Evolutionary conservation across 768 basidiomycete genomes (phyloP).

Genomic region (Xerocomellus amylosporus): DNA sequence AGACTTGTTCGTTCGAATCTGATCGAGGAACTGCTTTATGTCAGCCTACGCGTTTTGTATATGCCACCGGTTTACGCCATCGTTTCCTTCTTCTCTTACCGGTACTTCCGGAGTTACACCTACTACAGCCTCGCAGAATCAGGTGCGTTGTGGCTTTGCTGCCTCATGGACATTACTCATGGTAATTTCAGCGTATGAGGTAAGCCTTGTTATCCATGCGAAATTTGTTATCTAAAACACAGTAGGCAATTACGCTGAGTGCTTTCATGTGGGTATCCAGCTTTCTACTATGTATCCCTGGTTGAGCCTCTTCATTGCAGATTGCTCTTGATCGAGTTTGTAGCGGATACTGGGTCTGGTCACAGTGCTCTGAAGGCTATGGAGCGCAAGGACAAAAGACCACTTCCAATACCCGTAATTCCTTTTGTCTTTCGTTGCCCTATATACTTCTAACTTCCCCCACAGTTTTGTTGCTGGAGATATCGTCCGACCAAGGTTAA

Average conservation of each 20-base stretch:
- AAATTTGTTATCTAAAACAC: constrained; percentile 16
- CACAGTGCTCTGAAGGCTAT: constrained; percentile 68
- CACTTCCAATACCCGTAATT: constrained; percentile 66
- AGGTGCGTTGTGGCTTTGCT: constrained; percentile 34
- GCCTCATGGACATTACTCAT: constrained; percentile 27
- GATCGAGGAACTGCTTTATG: neutral
- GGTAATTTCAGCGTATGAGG: constrained; percentile 59
- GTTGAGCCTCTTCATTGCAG: constrained; percentile 35
- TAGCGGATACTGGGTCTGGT: constrained; percentile 64
- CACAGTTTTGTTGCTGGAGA: constrained; percentile 76
- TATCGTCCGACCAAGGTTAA: constrained; percentile 76
- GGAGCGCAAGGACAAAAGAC: constrained; percentile 72
- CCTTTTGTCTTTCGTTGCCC: neutral
- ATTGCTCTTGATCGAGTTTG: constrained; percentile 80
- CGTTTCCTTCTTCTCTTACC: constrained; percentile 83
- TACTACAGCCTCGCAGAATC: constrained; percentile 54
- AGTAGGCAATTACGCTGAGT: constrained; percentile 74
- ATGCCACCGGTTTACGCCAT: constrained; percentile 83
- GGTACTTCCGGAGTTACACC: constrained; percentile 77
- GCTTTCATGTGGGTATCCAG: constrained; percentile 70
- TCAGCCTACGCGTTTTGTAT: constrained; percentile 73
- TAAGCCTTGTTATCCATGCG: constrained; percentile 27
- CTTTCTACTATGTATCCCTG: neutral
- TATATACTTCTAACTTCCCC: neutral
- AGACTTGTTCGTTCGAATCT: neutral